Percentiles rank a stretch among this genome's conserved stretches.
Conservation (phyloP, 441 rosid genomes). For the Capsella rubella region DNA sequence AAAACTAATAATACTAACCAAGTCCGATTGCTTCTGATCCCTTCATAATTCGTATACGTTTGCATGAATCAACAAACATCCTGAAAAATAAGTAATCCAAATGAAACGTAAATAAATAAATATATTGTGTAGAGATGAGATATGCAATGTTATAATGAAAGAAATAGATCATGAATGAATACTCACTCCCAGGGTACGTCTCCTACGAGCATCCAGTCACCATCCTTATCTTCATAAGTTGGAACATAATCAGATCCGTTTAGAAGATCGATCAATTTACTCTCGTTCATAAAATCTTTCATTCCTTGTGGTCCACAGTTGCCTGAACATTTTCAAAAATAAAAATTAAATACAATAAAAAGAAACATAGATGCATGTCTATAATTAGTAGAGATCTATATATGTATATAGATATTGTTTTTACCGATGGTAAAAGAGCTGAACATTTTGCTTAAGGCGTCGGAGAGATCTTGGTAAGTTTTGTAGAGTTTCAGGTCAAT, state of each 20-base stretch:
- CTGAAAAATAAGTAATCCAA: slow-evolving; percentile 18
- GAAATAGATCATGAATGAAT: neutral
- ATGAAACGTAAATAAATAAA: slow-evolving; percentile 5
- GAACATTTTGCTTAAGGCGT: slow-evolving; percentile 87
- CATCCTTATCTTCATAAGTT: slow-evolving; percentile 92
- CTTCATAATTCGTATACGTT: slow-evolving; percentile 88
- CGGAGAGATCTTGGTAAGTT: slow-evolving; percentile 80
- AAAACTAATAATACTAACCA: slow-evolving; percentile 55
- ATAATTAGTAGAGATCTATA: neutral
- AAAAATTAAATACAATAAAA: neutral
- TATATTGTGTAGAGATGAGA: too few relatives aligned
- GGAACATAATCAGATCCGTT: slow-evolving; percentile 91
- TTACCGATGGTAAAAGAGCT: slow-evolving; percentile 90
- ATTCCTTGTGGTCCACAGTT: slow-evolving; percentile 79
- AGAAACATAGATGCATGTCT: neutral
- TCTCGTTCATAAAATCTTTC: slow-evolving; percentile 92
- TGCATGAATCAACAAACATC: slow-evolving; percentile 76
- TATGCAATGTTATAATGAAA: neutral
- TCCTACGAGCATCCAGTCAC: slow-evolving; percentile 99
- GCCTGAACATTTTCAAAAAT: slow-evolving; percentile 47
- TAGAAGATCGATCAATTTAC: slow-evolving; percentile 80
- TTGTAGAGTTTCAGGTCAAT: slow-evolving; percentile 86
- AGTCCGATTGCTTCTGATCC: slow-evolving; percentile 97
- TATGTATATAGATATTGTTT: neutral
- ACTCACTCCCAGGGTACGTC: slow-evolving; percentile 99